Conservation (phyloP, 2,329 filamentous ascomycete genomes). For the Diplodia corticola region DNA sequence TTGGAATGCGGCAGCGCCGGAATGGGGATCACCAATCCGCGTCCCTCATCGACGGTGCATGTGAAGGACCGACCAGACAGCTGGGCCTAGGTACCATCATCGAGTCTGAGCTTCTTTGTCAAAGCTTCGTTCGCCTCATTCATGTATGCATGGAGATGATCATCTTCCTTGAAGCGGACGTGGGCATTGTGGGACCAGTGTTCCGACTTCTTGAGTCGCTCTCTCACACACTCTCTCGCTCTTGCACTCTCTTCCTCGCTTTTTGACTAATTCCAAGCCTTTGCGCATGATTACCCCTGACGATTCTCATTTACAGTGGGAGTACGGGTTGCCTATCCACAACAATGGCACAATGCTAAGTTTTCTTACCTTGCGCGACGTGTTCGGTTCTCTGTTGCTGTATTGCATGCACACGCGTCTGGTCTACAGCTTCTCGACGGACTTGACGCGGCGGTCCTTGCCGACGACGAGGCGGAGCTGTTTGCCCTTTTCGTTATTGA, state of each 20-base stretch:
- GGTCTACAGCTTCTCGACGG: slow-evolving; percentile 18
- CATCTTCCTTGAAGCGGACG: neutral
- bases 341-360: neutral
- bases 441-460: slow-evolving; percentile 31
- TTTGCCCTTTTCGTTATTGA: slow-evolving; percentile 44
- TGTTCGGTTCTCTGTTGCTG: neutral
- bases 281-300: neutral
- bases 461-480: slow-evolving; percentile 55
- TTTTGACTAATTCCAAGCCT: neutral
- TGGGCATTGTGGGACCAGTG: neutral
- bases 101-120: neutral
- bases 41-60: neutral
- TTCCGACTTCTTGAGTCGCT: neutral
- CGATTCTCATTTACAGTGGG: neutral
- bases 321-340: neutral
- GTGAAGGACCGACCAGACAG: neutral
- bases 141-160: neutral
- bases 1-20: neutral
- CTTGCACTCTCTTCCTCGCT: neutral
- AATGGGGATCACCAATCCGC: neutral
- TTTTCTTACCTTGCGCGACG: neutral
- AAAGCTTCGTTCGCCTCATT: neutral
- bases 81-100: neutral
- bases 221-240: neutral
- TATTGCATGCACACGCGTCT: neutral